Evolutionary conservation across 1,284 basidiomycete species (phyloP), one percentile per base, ranked within the genome.

Genomic region (Cerrena zonata): DNA sequence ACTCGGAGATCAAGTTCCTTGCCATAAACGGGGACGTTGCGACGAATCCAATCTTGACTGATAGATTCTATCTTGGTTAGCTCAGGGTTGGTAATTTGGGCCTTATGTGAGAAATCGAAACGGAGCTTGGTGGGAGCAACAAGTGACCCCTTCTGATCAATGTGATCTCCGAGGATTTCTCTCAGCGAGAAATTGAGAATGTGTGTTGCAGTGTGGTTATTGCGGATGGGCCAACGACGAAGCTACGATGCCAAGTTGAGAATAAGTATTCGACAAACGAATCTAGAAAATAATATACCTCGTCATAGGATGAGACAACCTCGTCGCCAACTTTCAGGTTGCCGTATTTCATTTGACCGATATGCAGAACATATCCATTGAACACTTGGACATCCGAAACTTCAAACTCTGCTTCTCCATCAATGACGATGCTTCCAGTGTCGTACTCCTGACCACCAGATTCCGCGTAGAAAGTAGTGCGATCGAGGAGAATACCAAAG

Each of bases 171-270:
- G 7, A 98, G 83, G 2, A 93, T 80, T 65, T 98, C 94, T 26
- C 96, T 88, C 3, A 99, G 80, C 50, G 78, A 82, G 67, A 79
- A 99, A 75, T 99, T 99, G 63, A 99, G 89, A 58, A 99, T 95
- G 68, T 99, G 96, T 0, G 96, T 99, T 13, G 89, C 95, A 22
- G 95, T 99, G 74, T 99, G 96, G 66, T 99, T 99, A 72, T 94
- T 98, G 54, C 94, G 85, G 53, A 99, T 74, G 0, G 94, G 94
- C 87, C 90, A 94, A 53, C 96, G 83, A 46, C 95, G 91, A 40
- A 93, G 80, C 88, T 91, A 50, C 12, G 45, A 34, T n/a, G n/a
- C 48, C 12, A 45, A 24, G 13, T 42, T 57, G 12, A 62, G 52
- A 30, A 44, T 24, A n/a, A n/a, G 27, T 2, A 24, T 23, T 2